Conservation (phyloP, 371 early-diverging fungal genomes). For the Mortierella sp. region DNA sequence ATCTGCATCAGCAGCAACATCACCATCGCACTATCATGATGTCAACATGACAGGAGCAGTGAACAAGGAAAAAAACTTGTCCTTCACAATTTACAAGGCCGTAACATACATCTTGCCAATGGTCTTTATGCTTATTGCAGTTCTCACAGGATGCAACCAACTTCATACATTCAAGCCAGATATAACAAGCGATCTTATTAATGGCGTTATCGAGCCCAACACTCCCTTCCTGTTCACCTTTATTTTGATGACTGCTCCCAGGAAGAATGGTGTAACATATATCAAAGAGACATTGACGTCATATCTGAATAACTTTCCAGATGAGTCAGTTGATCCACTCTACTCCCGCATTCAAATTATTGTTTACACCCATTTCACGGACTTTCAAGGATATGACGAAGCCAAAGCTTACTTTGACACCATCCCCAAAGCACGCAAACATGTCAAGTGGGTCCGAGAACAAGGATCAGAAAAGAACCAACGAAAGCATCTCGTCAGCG, state of each 20-base stretch:
- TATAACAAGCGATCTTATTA: slow-evolving; percentile 56
- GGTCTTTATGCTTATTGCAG: slow-evolving; percentile 10
- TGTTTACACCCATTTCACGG: slow-evolving; percentile 73
- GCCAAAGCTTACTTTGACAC: slow-evolving; percentile 59
- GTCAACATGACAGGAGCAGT: background rate
- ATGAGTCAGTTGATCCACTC: slow-evolving; percentile 60
- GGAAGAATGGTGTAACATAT: slow-evolving; percentile 67
- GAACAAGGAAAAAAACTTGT: slow-evolving; percentile 3
- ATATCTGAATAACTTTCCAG: slow-evolving; percentile 66
- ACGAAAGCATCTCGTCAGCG: slow-evolving; percentile 69
- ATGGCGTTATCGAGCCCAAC: slow-evolving; percentile 53
- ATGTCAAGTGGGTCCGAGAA: slow-evolving; percentile 67
- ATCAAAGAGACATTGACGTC: slow-evolving; percentile 66
- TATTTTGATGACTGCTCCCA: slow-evolving; percentile 73
- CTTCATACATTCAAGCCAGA: slow-evolving; percentile 59
- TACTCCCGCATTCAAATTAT: slow-evolving; percentile 67
- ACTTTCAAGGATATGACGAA: slow-evolving; percentile 64
- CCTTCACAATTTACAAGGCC: slow-evolving; percentile 16
- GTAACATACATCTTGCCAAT: slow-evolving; percentile 26
- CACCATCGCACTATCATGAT: background rate
- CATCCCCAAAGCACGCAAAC: slow-evolving; percentile 64
- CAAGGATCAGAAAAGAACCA: slow-evolving; percentile 66
- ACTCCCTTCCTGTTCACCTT: slow-evolving; percentile 64
- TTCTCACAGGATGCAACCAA: slow-evolving; percentile 29
- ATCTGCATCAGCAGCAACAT: background rate